phyloP scores from a whole-genome alignment of 257 asterid species.

The Osmanthus fragrans region DNA sequence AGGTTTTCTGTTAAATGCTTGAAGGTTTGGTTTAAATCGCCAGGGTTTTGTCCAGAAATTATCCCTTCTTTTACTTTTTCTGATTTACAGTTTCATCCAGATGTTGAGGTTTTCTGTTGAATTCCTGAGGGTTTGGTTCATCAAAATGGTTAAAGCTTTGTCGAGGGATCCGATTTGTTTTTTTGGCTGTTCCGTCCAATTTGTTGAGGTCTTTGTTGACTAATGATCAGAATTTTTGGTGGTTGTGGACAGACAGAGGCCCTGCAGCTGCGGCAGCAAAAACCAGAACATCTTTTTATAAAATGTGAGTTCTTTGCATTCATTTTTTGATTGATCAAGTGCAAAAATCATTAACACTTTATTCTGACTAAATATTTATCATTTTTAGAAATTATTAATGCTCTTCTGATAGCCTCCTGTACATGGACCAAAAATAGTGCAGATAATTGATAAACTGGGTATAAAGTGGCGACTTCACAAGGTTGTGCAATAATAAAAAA shows the following conservation, averaged over 20 bases:
- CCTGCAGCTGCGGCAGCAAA: too few relatives aligned
- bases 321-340: too few relatives aligned
- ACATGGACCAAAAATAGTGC: slow-evolving; percentile 16
- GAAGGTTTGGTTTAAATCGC: too few relatives aligned
- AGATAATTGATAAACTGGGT: neutral
- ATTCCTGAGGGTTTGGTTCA: neutral
- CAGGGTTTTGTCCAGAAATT: neutral
- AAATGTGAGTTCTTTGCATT: too few relatives aligned
- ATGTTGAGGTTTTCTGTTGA: neutral
- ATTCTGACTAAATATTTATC: too few relatives aligned
- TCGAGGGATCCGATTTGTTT: neutral
- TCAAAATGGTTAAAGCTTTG: neutral
- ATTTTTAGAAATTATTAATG: too few relatives aligned
- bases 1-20: too few relatives aligned
- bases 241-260: too few relatives aligned
- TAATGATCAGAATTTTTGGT: too few relatives aligned
- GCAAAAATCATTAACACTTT: too few relatives aligned
- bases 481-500: slow-evolving; percentile 11
- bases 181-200: neutral
- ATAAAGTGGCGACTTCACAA: slow-evolving; percentile 8
- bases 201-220: too few relatives aligned
- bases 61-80: neutral
- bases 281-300: too few relatives aligned
- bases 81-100: neutral
- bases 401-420: slow-evolving; percentile 88